Evolutionary conservation across 192 early-diverging fungal species (phyloP), one percentile per base, ranked within the genome.

Genomic region (Coemansia sp.): DNA sequence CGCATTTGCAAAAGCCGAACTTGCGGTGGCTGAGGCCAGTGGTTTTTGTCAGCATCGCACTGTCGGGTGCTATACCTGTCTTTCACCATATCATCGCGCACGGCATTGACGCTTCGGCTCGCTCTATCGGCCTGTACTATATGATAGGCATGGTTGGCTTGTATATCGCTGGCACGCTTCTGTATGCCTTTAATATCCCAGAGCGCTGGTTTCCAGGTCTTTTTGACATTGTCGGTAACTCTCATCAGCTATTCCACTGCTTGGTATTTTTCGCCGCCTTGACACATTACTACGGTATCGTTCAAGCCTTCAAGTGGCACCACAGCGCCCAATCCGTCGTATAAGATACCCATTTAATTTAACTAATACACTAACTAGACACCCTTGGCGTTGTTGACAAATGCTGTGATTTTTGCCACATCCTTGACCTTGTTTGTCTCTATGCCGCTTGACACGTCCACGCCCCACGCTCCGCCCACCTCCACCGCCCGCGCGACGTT

Each of bases 161-260:
- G 27, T 98, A 98, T 74, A 72, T 94, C 33, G 51, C 86, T 31
- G 96, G 96, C 44, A 93, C 94, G 17, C 66, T 95, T 41, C 88
- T 98, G 11, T 98, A 98, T 64, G 95, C 89, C 3, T 78, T 77
- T 63, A 84, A 92, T 39, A 82, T 92, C 35, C 96, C 96, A 21
- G 96, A 98, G 75, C 77, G 89, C 46, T 91, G 89, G 87, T 90
- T 78, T 62, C 96, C 96, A 6, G 93, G 94, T 2, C 86, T 78
- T 70, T 93, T 94, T 70, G 93, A 95, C 67, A 84, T 90, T 61
- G 91, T 87, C 75, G 90, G 91, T 69, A 86, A 85, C 81, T 93
- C 92, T n/a, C 95, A 95, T 75, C 96, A 98, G 84, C 93, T 98
- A 45, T 98, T 94, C 74, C 96, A 98, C 73, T 54, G 92, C 24